These are phyloP conservation scores for Ceratocystis alfenasii DNA, from an alignment of 2,329 filamentous ascomycete species.

Conservation along the genomic window DNA sequence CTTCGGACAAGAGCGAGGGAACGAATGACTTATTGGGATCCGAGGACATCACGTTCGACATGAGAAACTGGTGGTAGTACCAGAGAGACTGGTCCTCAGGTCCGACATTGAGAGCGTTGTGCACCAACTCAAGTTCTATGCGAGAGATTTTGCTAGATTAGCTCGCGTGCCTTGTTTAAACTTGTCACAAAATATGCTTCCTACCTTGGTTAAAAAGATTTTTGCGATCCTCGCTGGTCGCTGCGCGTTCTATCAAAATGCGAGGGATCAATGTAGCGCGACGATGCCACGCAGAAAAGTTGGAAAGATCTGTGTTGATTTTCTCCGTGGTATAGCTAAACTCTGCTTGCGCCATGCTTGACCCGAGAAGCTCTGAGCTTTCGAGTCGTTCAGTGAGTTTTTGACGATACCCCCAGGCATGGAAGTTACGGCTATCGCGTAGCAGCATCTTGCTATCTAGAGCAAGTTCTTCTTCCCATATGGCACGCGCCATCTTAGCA, in stretches of 20 bases:
- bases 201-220: slow-evolving; percentile 60
- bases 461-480: slow-evolving; percentile 78
- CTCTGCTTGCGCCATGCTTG: slow-evolving; percentile 63
- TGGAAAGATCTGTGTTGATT: slow-evolving; percentile 74
- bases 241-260: slow-evolving; percentile 58
- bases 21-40: slow-evolving; percentile 47
- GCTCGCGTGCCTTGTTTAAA: not conserved
- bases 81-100: slow-evolving; percentile 92
- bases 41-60: slow-evolving; percentile 52
- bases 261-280: slow-evolving; percentile 71
- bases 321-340: slow-evolving; percentile 85
- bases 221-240: slow-evolving; percentile 50
- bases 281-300: slow-evolving; percentile 96
- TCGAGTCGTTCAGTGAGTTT: slow-evolving; percentile 68
- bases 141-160: slow-evolving; percentile 3
- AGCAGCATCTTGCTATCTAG: slow-evolving; percentile 80
- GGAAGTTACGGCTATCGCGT: slow-evolving; percentile 82
- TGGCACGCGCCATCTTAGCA: slow-evolving; percentile 40
- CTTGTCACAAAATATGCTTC: not conserved
- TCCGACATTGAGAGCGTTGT: slow-evolving; percentile 70
- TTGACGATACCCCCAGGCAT: slow-evolving; percentile 87
- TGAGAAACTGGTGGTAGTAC: slow-evolving; percentile 89
- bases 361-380: slow-evolving; percentile 38
- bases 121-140: slow-evolving; percentile 61
- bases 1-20: slow-evolving; percentile 46